Conservation (phyloP, 257 asterid genomes). For the Cynanchum wilfordii region DNA sequence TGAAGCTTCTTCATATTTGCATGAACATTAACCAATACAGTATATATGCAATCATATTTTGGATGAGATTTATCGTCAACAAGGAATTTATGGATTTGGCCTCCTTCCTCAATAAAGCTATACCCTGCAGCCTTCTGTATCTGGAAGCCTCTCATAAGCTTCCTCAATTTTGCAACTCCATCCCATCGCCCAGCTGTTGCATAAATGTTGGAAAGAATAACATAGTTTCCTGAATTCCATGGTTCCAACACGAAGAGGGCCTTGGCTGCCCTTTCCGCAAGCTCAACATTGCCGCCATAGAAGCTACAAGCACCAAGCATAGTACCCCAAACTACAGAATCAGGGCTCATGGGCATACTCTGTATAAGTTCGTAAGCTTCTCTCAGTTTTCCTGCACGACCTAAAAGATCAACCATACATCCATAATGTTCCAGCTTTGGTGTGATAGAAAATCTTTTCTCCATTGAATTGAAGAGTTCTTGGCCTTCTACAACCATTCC, state of each 20-base stretch:
- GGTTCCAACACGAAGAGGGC: slow-evolving; percentile 60
- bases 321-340: slow-evolving; percentile 83
- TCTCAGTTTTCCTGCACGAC: slow-evolving; percentile 63
- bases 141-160: slow-evolving; percentile 58
- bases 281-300: slow-evolving; percentile 57
- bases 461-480: slow-evolving; percentile 17
- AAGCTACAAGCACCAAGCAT: slow-evolving; percentile 85
- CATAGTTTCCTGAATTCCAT: slow-evolving; percentile 78
- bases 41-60: slow-evolving; percentile 39
- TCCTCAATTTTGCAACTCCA: slow-evolving; percentile 66
- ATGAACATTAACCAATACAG: slow-evolving; percentile 38
- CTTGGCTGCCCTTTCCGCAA: slow-evolving; percentile 67
- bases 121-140: slow-evolving; percentile 70
- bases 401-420: slow-evolving; percentile 84
- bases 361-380: slow-evolving; percentile 57
- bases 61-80: slow-evolving; percentile 74
- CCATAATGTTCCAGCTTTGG: slow-evolving; percentile 57
- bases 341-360: slow-evolving; percentile 78
- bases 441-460: background rate
- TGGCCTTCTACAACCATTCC: slow-evolving; percentile 51
- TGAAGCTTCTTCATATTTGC: slow-evolving; percentile 40
- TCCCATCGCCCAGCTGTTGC: slow-evolving; percentile 64
- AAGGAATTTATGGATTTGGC: slow-evolving; percentile 57
- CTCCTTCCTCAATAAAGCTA: slow-evolving; percentile 81
- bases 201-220: slow-evolving; percentile 76